Percentiles rank a stretch among this genome's conserved stretches.
Conservation (phyloP, 371 early-diverging fungal genomes). For the Rhizomucor pusillus region DNA sequence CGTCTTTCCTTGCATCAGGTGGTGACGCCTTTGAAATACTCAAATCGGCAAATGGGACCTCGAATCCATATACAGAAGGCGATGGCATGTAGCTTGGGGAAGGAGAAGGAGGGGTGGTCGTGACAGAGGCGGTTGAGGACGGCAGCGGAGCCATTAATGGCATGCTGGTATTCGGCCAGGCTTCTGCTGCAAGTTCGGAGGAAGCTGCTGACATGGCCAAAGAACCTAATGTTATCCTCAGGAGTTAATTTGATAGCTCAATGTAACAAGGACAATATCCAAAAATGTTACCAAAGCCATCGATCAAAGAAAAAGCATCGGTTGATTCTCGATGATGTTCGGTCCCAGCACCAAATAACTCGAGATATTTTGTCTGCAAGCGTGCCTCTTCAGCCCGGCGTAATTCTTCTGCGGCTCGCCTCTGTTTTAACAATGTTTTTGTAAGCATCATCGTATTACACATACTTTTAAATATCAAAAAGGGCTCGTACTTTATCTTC, state of each 20-base stretch:
- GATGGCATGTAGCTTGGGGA: constrained; percentile 27
- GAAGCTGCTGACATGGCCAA: constrained; percentile 14
- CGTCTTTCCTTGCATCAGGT: too few species aligned
- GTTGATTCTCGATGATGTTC: constrained; percentile 23
- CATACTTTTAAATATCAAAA: not conserved
- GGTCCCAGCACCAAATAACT: constrained; percentile 24
- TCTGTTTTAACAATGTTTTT: constrained; percentile 13
- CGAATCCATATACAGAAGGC: constrained; percentile 28
- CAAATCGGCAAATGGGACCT: constrained; percentile 41
- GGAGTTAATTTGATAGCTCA: too few species aligned
- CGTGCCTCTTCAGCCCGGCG: constrained; percentile 43
- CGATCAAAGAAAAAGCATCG: constrained; percentile 24
- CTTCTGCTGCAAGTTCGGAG: constrained; percentile 1
- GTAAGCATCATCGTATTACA: not conserved
- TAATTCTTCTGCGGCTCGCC: constrained; percentile 46
- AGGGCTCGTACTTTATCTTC: constrained; percentile 43
- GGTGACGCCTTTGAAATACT: constrained; percentile 37
- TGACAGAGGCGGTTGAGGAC: not conserved
- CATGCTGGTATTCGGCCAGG: not conserved
- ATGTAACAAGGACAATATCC: too few species aligned
- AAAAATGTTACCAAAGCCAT: constrained; percentile 22
- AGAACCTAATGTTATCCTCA: constrained; percentile 13
- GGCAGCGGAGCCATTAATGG: constrained; percentile 7
- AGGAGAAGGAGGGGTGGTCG: constrained; percentile 37
- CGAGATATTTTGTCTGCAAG: constrained; percentile 40